phyloP scores from a whole-genome alignment of 768 basidiomycete genomes.

The Pleurotus tuoliensis region DNA sequence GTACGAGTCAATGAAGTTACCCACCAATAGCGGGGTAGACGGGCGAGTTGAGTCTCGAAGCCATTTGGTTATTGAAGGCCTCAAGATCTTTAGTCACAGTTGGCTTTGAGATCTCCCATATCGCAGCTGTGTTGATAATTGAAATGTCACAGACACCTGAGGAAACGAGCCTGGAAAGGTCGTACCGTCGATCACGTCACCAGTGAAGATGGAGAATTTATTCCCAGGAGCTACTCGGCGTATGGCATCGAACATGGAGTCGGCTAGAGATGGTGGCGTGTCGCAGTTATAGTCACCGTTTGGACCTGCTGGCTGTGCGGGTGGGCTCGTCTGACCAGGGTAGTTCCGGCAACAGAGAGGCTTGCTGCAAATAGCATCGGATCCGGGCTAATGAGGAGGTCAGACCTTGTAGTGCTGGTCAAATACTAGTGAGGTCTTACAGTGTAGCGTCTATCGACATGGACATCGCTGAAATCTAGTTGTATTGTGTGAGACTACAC shows the following conservation, averaged over 20 bases:
- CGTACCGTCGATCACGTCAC: slow-evolving; percentile 60
- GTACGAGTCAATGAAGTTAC: slow-evolving; percentile 4
- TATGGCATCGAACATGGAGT: slow-evolving; percentile 46
- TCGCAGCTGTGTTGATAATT: slow-evolving; percentile 30
- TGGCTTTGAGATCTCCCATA: slow-evolving; percentile 46
- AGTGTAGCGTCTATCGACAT: slow-evolving; percentile 54
- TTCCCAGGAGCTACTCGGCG: slow-evolving; percentile 24
- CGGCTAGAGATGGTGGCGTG: slow-evolving; percentile 41
- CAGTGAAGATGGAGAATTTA: slow-evolving; percentile 58
- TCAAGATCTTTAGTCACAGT: slow-evolving; percentile 41
- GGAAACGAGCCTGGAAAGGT: slow-evolving; percentile 1
- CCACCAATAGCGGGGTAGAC: slow-evolving; percentile 50
- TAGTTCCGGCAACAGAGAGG: slow-evolving; percentile 59
- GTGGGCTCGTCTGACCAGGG: slow-evolving; percentile 31
- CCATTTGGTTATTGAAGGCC: slow-evolving; percentile 44
- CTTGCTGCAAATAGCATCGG: slow-evolving; percentile 57
- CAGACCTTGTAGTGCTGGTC: not conserved
- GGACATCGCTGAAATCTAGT: slow-evolving; percentile 53
- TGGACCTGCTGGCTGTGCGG: slow-evolving; percentile 42
- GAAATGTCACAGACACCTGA: not conserved
- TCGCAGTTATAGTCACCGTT: slow-evolving; percentile 51
- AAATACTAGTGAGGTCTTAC: slow-evolving; percentile 25
- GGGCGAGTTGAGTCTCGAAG: slow-evolving; percentile 31
- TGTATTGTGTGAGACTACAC: not conserved
- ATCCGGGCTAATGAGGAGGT: slow-evolving; percentile 34